These are phyloP conservation scores for Penicillium sp. DNA, from an alignment of 2,329 filamentous ascomycete genomes.

Conservation along the genomic window DNA sequence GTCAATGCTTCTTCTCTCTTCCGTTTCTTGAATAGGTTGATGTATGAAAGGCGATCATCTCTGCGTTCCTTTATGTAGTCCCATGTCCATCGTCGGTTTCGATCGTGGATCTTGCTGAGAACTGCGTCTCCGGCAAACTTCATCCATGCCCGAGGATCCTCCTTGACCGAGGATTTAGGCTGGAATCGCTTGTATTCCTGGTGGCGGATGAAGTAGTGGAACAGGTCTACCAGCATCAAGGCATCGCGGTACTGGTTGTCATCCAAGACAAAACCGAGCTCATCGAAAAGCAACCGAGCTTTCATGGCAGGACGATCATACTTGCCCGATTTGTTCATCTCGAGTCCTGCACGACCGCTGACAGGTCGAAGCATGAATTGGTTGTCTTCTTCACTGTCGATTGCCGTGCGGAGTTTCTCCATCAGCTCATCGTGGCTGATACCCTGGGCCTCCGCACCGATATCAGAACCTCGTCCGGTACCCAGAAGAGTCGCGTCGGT, in stretches of 20 bases:
- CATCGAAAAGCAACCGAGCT: constrained; percentile 87
- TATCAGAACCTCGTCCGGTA: constrained; percentile 70
- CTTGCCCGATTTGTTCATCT: constrained; percentile 89
- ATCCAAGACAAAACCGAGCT: constrained; percentile 95
- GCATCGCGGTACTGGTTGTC: constrained; percentile 96
- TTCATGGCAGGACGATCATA: constrained; percentile 80
- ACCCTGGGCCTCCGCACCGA: constrained; percentile 56
- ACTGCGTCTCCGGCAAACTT: constrained; percentile 87
- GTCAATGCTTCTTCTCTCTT: constrained; percentile 70
- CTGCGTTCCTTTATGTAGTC: constrained; percentile 89
- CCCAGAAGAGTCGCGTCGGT: constrained; percentile 85
- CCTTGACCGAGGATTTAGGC: constrained; percentile 78
- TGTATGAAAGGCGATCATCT: constrained; percentile 85
- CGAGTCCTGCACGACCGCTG: constrained; percentile 88
- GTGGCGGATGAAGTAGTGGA: constrained; percentile 97
- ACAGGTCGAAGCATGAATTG: constrained; percentile 97
- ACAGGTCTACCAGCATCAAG: constrained; percentile 96
- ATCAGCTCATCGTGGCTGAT: constrained; percentile 73
- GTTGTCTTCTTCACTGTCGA: constrained; percentile 72
- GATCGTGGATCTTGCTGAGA: constrained; percentile 89
- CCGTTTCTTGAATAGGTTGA: constrained; percentile 93
- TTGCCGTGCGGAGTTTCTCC: constrained; percentile 72
- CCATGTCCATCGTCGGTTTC: constrained; percentile 93
- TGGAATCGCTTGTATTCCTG: constrained; percentile 95
- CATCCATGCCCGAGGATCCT: constrained; percentile 90